Evolutionary conservation across 805 yeast species (phyloP).

Genomic region (Barnettozyma sucrosica): DNA sequence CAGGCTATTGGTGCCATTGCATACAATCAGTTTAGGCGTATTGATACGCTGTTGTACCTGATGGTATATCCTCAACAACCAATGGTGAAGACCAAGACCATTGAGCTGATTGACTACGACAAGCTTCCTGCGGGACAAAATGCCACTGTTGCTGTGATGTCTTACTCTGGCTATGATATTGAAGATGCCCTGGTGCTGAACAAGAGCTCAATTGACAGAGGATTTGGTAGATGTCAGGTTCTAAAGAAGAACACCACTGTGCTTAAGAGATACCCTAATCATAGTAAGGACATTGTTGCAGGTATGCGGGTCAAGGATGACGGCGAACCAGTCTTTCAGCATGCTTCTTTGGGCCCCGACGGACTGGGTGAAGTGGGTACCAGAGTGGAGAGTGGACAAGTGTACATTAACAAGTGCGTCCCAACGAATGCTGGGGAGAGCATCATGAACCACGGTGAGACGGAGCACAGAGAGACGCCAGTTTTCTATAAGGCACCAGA

Average conservation of each 20-base stretch:
- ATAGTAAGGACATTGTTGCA: slow-evolving; percentile 83
- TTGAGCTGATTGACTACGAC: slow-evolving; percentile 91
- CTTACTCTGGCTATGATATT: slow-evolving; percentile 97
- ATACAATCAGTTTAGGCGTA: slow-evolving; percentile 91
- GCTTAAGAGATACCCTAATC: slow-evolving; percentile 88
- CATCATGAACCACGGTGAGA: slow-evolving; percentile 29
- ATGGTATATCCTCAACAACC: slow-evolving; percentile 99
- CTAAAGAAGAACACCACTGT: slow-evolving; percentile 86
- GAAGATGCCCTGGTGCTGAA: slow-evolving; percentile 96
- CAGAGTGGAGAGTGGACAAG: slow-evolving; percentile 86
- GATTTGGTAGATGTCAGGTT: slow-evolving; percentile 97
- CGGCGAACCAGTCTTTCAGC: slow-evolving; percentile 80
- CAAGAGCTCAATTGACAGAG: slow-evolving; percentile 90
- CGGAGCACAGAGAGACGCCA: slow-evolving; percentile 84
- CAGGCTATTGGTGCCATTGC: slow-evolving; percentile 99
- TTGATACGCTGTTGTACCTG: slow-evolving; percentile 85
- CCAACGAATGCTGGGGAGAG: slow-evolving; percentile 78
- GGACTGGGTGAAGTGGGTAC: slow-evolving; percentile 97
- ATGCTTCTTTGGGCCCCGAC: slow-evolving; percentile 83
- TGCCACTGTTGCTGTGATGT: slow-evolving; percentile 98
- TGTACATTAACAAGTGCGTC: slow-evolving; percentile 86
- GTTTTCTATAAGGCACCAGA: slow-evolving; percentile 92
- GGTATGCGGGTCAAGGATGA: slow-evolving; percentile 87
- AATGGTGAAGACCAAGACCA: slow-evolving; percentile 96
- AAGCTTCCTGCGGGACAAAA: slow-evolving; percentile 98